A percentile compares a stretch with the other conserved stretches of the same genome.
phyloP scores from a whole-genome alignment of 169 alveolate species.

The Plasmodium gonderi region DNA sequence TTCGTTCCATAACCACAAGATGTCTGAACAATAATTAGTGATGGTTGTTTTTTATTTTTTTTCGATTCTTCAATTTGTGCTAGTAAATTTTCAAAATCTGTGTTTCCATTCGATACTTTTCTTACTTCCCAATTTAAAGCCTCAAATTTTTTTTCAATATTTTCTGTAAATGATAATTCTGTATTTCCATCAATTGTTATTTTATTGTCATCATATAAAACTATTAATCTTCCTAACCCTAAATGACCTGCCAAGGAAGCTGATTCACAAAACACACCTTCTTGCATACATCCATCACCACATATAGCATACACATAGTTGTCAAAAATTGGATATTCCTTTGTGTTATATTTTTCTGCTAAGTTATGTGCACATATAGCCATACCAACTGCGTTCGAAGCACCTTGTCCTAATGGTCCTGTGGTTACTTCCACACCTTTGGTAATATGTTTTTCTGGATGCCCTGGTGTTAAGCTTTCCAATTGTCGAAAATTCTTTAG shows the following conservation, averaged over 20 bases:
- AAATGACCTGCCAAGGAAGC: conserved; percentile 87
- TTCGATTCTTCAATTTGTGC: conserved; percentile 81
- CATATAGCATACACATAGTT: conserved; percentile 80
- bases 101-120: conserved; percentile 72
- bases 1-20: conserved; percentile 84
- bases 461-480: conserved; percentile 84
- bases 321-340: conserved; percentile 81
- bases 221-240: conserved; percentile 83
- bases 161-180: conserved; percentile 82
- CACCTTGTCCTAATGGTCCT: conserved; percentile 90
- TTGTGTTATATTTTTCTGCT: conserved; percentile 84
- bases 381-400: conserved; percentile 87
- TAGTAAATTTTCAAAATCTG: conserved; percentile 20
- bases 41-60: conserved; percentile 83
- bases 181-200: conserved; percentile 87
- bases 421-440: conserved; percentile 84
- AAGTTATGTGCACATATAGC: conserved; percentile 84
- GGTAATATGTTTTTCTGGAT: conserved; percentile 85
- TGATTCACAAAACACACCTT: conserved; percentile 86
- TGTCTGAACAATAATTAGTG: conserved; percentile 82
- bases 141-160: conserved; percentile 76
- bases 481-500: conserved; percentile 82
- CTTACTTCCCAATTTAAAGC: conserved; percentile 84
- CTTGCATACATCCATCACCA: conserved; percentile 91
- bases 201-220: conserved; percentile 84